These are phyloP conservation scores for Pythium pyrilobum DNA, from an alignment of 352 stramenopile species.

Conservation along the genomic window DNA sequence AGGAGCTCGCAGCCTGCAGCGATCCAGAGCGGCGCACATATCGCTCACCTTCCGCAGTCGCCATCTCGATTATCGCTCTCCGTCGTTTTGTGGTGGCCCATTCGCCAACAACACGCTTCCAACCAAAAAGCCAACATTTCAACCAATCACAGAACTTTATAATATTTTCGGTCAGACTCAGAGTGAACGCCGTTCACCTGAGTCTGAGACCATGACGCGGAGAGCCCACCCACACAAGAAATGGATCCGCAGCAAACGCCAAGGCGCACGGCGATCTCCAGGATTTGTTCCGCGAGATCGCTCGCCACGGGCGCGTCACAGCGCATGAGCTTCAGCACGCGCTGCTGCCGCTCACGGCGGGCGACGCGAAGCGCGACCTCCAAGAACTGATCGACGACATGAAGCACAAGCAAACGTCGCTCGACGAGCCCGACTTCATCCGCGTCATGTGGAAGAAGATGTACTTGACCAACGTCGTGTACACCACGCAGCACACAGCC, in stretches of 20 bases:
- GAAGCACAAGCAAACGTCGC: conserved; percentile 24
- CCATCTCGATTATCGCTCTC: conserved; percentile 19
- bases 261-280: conserved; percentile 48
- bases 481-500: conserved; percentile 13
- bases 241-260: conserved; percentile 46
- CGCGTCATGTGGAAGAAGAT: conserved; percentile 60
- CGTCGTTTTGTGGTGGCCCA: not conserved
- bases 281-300: conserved; percentile 55
- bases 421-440: conserved; percentile 62
- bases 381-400: conserved; percentile 51
- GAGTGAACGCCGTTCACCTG: not conserved
- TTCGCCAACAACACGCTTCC: conserved; percentile 7
- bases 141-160: conserved; percentile 20
- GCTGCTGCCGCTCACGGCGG: conserved; percentile 53
- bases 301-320: conserved; percentile 40
- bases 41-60: conserved; percentile 28
- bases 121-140: conserved; percentile 27
- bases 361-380: conserved; percentile 48
- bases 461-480: conserved; percentile 47
- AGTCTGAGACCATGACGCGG: not conserved
- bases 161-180: conserved; percentile 1
- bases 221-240: not conserved
- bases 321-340: conserved; percentile 34
- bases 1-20: not conserved
- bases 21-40: not conserved